Conservation (phyloP, 495 filamentous ascomycete species). For the Hyaloscypha finlandica region DNA sequence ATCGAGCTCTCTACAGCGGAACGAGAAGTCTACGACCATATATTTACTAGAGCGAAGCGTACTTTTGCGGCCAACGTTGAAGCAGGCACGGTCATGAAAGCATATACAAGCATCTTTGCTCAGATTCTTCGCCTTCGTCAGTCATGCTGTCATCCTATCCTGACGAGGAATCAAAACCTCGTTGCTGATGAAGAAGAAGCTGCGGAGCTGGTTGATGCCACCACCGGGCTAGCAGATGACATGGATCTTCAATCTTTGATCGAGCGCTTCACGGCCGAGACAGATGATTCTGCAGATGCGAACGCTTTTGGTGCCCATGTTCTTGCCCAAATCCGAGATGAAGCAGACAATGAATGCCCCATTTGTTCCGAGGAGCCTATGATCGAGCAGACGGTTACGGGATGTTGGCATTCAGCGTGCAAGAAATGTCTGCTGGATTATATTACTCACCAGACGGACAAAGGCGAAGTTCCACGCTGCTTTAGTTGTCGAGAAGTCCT, state of each 20-base stretch:
- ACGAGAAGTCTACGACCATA: slow-evolving; percentile 87
- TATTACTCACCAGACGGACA: slow-evolving; percentile 80
- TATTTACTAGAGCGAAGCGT: slow-evolving; percentile 78
- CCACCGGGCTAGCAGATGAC: slow-evolving; percentile 84
- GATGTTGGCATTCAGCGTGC: slow-evolving; percentile 96
- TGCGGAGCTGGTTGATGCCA: slow-evolving; percentile 73
- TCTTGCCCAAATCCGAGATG: slow-evolving; percentile 85
- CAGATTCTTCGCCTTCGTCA: slow-evolving; percentile 94
- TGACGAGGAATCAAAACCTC: slow-evolving; percentile 81
- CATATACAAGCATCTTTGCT: slow-evolving; percentile 94
- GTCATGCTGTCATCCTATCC: slow-evolving; percentile 88
- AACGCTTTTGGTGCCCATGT: slow-evolving; percentile 84
- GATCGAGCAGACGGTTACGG: slow-evolving; percentile 88
- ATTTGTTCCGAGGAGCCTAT: slow-evolving; percentile 95
- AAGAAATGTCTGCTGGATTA: slow-evolving; percentile 87
- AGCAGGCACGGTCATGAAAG: slow-evolving; percentile 88
- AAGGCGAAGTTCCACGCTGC: slow-evolving; percentile 72
- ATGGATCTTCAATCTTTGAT: slow-evolving; percentile 92
- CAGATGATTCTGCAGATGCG: slow-evolving; percentile 63
- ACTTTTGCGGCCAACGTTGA: slow-evolving; percentile 85
- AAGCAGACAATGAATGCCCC: slow-evolving; percentile 86
- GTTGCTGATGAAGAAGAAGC: slow-evolving; percentile 89
- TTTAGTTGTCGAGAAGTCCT: slow-evolving; percentile 87
- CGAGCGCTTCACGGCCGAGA: slow-evolving; percentile 72
- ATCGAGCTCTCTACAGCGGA: slow-evolving; percentile 83